A percentile compares a stretch with the other conserved stretches of the same genome.
Evolutionary conservation across 225 moss, liverwort and hornwort genomes (phyloP).

Genomic region (Anthoceros angustus): DNA sequence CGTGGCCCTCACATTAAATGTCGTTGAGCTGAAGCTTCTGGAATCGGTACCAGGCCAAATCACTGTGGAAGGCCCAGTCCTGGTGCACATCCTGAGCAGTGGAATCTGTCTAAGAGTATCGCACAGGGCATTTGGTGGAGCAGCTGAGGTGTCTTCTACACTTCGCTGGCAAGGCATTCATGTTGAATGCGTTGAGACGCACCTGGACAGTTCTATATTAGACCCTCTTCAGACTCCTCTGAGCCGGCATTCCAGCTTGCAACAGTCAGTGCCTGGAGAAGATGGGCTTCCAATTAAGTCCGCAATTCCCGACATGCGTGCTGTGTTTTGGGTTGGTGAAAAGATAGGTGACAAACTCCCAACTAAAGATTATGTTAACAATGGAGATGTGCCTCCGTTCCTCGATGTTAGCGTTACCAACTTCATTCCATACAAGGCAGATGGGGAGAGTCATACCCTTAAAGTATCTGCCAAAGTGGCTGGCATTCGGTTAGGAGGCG

Average conservation of each 20-base stretch:
- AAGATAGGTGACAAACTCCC: conserved; percentile 87
- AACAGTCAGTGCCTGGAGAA: conserved; percentile 26
- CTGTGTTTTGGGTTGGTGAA: conserved; percentile 87
- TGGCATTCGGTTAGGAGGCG: conserved; percentile 79
- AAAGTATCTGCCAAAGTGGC: conserved; percentile 60
- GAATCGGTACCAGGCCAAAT: conserved; percentile 70
- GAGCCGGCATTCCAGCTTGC: conserved; percentile 21
- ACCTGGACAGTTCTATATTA: conserved; percentile 18
- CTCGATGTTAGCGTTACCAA: conserved; percentile 64
- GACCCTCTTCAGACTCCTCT: conserved; percentile 14
- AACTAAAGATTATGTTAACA: conserved; percentile 17
- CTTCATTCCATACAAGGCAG: conserved; percentile 68
- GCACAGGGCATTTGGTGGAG: conserved; percentile 68
- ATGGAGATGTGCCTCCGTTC: conserved; percentile 42
- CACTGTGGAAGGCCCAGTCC: conserved; percentile 68
- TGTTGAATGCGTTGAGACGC: conserved; percentile 91
- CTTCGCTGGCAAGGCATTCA: conserved; percentile 62
- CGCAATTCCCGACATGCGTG: conserved; percentile 50
- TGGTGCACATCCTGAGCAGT: conserved; percentile 61
- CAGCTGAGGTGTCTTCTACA: conserved; percentile 67
- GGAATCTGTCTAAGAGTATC: conserved; percentile 58
- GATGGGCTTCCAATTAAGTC: conserved; percentile 8
- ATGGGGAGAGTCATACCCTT: conserved; percentile 69
- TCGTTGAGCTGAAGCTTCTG: conserved; percentile 65
- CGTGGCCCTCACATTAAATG: conserved; percentile 45